Evolutionary conservation across 257 asterid genomes (phyloP).

Genomic region (Ballota nigra): DNA sequence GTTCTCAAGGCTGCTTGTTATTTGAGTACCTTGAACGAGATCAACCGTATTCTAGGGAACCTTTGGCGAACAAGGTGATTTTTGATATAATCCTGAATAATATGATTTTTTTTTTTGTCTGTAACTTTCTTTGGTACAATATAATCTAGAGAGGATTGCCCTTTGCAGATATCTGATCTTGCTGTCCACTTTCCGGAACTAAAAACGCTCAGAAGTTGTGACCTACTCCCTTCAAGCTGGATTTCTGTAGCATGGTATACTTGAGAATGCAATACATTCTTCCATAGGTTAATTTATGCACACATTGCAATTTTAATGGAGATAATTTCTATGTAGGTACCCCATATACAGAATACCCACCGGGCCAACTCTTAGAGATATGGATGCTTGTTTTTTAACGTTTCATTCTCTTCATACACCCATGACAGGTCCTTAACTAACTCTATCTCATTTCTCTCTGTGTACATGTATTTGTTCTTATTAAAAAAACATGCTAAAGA

Average conservation of each 20-base stretch:
- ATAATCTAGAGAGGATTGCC: background rate
- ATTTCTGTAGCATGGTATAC: slow-evolving; percentile 92
- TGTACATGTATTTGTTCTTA: background rate
- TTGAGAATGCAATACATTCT: background rate
- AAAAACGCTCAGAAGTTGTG: slow-evolving; percentile 78
- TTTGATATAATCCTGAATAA: background rate
- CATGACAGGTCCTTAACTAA: slow-evolving; percentile 46
- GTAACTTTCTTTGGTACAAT: background rate
- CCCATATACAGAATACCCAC: slow-evolving; percentile 97
- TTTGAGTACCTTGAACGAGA: slow-evolving; percentile 76
- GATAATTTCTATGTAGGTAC: slow-evolving; percentile 53
- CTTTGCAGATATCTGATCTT: slow-evolving; percentile 66
- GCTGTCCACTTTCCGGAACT: slow-evolving; percentile 65
- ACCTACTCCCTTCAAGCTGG: slow-evolving; percentile 85
- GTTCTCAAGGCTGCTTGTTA: slow-evolving; percentile 64
- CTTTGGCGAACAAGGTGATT: slow-evolving; percentile 65
- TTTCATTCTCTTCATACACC: slow-evolving; percentile 91
- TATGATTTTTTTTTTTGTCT: background rate
- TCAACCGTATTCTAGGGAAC: slow-evolving; percentile 78
- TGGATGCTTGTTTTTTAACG: slow-evolving; percentile 93
- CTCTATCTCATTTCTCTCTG: background rate
- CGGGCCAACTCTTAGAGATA: slow-evolving; percentile 80
- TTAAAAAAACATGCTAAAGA: background rate
- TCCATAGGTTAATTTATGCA: background rate
- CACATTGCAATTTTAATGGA: background rate